These are phyloP conservation scores for Diplotaxis tenuifolia DNA, from an alignment of 345 rosid species.

Conservation along the genomic window DNA sequence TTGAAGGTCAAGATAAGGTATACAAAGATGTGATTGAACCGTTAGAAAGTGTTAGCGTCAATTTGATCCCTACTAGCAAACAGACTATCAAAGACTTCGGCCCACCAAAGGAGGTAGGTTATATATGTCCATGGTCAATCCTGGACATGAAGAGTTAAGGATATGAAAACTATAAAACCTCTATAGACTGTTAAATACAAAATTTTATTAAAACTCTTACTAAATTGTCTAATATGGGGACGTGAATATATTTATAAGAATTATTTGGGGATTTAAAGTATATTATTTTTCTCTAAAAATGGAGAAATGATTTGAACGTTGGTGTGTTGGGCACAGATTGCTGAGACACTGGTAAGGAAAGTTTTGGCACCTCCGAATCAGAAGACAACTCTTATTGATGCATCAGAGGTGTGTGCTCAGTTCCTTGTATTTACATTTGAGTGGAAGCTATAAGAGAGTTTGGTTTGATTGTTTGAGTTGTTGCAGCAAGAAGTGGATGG, in stretches of 20 bases:
- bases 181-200: background rate
- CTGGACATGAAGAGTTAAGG: background rate
- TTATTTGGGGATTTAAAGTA: background rate
- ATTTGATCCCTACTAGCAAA: conserved; percentile 62
- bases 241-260: background rate
- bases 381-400: conserved; percentile 71
- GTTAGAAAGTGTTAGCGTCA: conserved; percentile 80
- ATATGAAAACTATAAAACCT: background rate
- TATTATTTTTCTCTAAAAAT: background rate
- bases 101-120: conserved; percentile 68
- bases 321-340: conserved; percentile 56
- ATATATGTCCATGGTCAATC: background rate
- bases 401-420: conserved; percentile 57
- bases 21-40: conserved; percentile 96
- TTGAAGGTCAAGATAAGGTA: conserved; percentile 91
- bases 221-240: background rate
- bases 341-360: conserved; percentile 71
- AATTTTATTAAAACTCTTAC: background rate
- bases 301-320: background rate
- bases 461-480: conserved; percentile 25
- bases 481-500: conserved; percentile 78
- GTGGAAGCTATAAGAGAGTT: background rate
- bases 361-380: conserved; percentile 82
- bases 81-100: conserved; percentile 80
- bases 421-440: background rate